Evolutionary conservation across 768 basidiomycete species (phyloP).

Genomic region (Podaxis sp.): DNA sequence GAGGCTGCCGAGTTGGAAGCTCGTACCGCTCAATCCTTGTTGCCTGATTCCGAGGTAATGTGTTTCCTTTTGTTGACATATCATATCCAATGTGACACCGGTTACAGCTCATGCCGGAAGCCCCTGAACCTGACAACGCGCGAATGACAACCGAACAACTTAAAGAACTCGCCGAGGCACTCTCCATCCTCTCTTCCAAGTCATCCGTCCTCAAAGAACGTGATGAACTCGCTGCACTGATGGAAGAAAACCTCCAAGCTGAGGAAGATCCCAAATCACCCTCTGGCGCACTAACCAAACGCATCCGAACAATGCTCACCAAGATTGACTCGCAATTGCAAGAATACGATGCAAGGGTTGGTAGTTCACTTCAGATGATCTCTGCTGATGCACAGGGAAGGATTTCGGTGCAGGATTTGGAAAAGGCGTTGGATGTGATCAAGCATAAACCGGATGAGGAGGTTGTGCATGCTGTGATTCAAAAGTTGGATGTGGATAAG

Average conservation of each 20-base stretch:
- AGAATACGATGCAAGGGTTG: constrained; percentile 88
- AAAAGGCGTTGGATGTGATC: constrained; percentile 90
- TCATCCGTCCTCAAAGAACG: constrained; percentile 96
- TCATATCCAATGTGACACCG: background rate
- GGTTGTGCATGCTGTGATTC: constrained; percentile 80
- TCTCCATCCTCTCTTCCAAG: constrained; percentile 88
- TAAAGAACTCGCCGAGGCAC: constrained; percentile 88
- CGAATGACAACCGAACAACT: constrained; percentile 97
- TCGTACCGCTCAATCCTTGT: constrained; percentile 73
- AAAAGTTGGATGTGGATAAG: constrained; percentile 94
- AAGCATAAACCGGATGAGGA: constrained; percentile 91
- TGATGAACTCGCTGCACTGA: constrained; percentile 84
- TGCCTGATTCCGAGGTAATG: constrained; percentile 88
- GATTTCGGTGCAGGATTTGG: constrained; percentile 85
- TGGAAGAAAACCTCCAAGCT: constrained; percentile 90
- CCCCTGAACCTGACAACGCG: constrained; percentile 65
- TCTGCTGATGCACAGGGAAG: constrained; percentile 84
- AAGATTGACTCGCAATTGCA: constrained; percentile 93
- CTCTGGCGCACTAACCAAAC: constrained; percentile 87
- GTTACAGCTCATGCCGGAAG: constrained; percentile 62
- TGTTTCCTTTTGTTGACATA: background rate
- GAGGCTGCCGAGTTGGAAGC: constrained; percentile 81
- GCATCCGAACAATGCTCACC: constrained; percentile 92
- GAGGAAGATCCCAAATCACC: constrained; percentile 88
- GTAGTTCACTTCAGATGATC: constrained; percentile 82